These are phyloP conservation scores for Sugiyamaella mastotermitis DNA, from an alignment of 805 yeast genomes.

Conservation along the genomic window DNA sequence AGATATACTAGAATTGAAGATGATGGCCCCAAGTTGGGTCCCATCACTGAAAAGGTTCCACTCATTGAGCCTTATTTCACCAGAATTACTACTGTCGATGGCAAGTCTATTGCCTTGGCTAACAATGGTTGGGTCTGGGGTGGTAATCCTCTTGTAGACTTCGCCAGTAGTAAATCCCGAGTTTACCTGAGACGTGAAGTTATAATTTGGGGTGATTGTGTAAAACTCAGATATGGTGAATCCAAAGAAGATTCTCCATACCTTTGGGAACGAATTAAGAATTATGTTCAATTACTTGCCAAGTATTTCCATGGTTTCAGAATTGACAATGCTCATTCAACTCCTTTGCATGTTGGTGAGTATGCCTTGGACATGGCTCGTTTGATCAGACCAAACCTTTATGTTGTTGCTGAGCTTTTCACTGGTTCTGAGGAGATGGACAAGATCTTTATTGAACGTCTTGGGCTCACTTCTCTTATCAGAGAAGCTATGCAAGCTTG, in stretches of 20 bases:
- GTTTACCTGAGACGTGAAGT: constrained; percentile 89
- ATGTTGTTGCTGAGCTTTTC: constrained; percentile 91
- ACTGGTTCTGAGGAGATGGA: constrained; percentile 91
- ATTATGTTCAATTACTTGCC: constrained; percentile 70
- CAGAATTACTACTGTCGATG: constrained; percentile 52
- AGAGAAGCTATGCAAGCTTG: constrained; percentile 98
- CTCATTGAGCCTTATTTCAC: constrained; percentile 87
- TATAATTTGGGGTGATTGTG: constrained; percentile 97
- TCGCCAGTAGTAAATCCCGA: constrained; percentile 73
- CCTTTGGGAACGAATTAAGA: constrained; percentile 82
- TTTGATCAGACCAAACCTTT: constrained; percentile 71
- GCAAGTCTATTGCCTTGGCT: constrained; percentile 60
- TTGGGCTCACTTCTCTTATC: constrained; percentile 82
- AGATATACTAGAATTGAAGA: constrained; percentile 69
- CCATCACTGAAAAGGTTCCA: constrained; percentile 48
- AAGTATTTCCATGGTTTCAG: constrained; percentile 77
- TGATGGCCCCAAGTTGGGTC: constrained; percentile 76
- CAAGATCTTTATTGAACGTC: constrained; percentile 79
- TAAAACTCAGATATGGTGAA: constrained; percentile 80
- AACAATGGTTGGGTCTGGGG: constrained; percentile 99
- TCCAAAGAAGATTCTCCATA: constrained; percentile 78
- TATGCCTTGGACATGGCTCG: constrained; percentile 84
- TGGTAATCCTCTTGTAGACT: constrained; percentile 88
- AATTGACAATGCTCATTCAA: constrained; percentile 93
- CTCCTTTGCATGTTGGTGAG: constrained; percentile 94